Conservation (phyloP, 768 basidiomycete species). For the Rhodosporidiobolus odoratus region DNA sequence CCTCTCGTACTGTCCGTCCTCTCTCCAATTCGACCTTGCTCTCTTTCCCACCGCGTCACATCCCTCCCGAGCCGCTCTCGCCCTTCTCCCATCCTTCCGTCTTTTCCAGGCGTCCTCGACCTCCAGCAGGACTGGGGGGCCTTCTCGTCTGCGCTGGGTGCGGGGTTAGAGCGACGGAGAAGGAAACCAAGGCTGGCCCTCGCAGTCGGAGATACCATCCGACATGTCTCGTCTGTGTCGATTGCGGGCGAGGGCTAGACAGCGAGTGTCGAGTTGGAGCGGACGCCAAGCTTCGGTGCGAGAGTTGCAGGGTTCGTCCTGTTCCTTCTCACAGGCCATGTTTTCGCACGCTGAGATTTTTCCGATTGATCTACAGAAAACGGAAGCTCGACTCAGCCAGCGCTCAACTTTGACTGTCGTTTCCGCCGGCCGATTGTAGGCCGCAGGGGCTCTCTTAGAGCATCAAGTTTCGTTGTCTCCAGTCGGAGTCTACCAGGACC, state of each 20-base stretch:
- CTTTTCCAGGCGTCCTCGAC: constrained; percentile 20
- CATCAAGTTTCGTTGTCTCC: too few relatives aligned
- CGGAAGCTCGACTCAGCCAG: background rate
- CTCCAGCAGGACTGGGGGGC: constrained; percentile 25
- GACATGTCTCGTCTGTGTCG: constrained; percentile 20
- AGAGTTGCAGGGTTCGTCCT: constrained; percentile 27
- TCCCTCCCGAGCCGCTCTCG: background rate
- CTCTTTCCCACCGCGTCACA: background rate
- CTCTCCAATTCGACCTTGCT: background rate
- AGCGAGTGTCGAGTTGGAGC: constrained; percentile 20
- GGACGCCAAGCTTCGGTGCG: constrained; percentile 22
- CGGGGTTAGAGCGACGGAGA: constrained; percentile 23
- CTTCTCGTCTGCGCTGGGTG: constrained; percentile 30
- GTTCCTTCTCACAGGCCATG: background rate
- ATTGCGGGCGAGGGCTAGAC: constrained; percentile 23
- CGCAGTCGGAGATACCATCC: constrained; percentile 14
- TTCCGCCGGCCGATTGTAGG: background rate
- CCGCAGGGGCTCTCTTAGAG: background rate
- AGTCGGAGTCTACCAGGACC: background rate
- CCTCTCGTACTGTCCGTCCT: background rate
- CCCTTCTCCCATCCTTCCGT: background rate
- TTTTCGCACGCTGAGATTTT: background rate
- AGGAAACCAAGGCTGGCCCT: constrained; percentile 23
- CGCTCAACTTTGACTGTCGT: background rate
- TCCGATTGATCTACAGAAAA: background rate